Percentiles rank a stretch among this genome's conserved stretches.
These are phyloP conservation scores for Didymella glomerata DNA, from an alignment of 2,329 filamentous ascomycete species.

Conservation along the genomic window DNA sequence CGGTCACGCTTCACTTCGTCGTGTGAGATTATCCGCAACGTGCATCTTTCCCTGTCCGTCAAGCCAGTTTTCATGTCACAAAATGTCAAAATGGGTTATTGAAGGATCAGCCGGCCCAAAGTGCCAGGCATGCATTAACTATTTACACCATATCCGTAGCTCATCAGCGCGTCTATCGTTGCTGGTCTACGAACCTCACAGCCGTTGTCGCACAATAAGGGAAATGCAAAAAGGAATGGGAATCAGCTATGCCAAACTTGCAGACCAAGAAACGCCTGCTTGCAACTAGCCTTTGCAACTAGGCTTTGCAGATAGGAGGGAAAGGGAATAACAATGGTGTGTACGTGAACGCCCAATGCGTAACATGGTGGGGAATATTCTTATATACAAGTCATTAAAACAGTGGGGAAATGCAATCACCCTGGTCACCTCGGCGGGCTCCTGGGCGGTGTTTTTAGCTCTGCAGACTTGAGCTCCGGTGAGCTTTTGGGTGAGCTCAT, in stretches of 20 bases:
- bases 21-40: neutral
- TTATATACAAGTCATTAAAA: slow-evolving; percentile 44
- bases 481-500: slow-evolving; percentile 14
- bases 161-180: slow-evolving; percentile 22
- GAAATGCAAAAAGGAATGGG: slow-evolving; percentile 15
- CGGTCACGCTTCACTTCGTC: neutral
- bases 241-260: slow-evolving; percentile 20
- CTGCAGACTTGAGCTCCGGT: slow-evolving; percentile 11
- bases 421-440: slow-evolving; percentile 27
- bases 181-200: slow-evolving; percentile 16
- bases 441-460: slow-evolving; percentile 23
- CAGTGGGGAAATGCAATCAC: slow-evolving; percentile 27
- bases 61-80: neutral
- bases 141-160: slow-evolving; percentile 17
- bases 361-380: slow-evolving; percentile 30
- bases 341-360: slow-evolving; percentile 29
- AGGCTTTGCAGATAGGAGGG: slow-evolving; percentile 5
- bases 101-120: slow-evolving; percentile 6
- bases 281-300: slow-evolving; percentile 6
- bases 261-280: slow-evolving; percentile 17
- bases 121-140: slow-evolving; percentile 19
- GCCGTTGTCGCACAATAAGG: slow-evolving; percentile 9
- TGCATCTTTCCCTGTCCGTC: neutral
- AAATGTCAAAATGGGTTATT: neutral
- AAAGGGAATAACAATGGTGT: slow-evolving; percentile 30